Evolutionary conservation across 2,329 filamentous ascomycete species (phyloP), one percentile per base, ranked within the genome.

Genomic region (Epichloe coenophiala): DNA sequence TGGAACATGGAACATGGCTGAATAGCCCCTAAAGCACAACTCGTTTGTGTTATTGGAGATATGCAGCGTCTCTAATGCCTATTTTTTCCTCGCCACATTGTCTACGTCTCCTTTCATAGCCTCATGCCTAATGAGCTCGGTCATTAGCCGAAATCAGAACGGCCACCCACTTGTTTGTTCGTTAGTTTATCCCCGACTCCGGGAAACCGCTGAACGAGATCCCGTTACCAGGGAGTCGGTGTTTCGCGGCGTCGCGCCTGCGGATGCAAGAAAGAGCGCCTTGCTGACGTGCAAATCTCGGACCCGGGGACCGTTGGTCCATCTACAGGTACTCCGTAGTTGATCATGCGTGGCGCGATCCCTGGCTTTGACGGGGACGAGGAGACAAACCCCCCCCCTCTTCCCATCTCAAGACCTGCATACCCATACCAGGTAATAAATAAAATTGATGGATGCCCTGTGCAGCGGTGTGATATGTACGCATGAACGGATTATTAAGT

Each of bases 181-280:
- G 11, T 41, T 23, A 7, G 19, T 19, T 37, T 49, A 19, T 49
- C 17, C 38, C 40, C 31, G 21, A 43, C 37, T 43, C 39, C 31
- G 31, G 42, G 51, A 31, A 46, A 33, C 31, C 35, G 38, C 21
- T 38, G 38, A 42, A 21, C 40, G 23, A 37, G 39, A 44, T 1
- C 43, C 38, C 47, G 33, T 47, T 33, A 33, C 38, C 51, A 21
- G 39, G 47, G 51, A 50, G 40, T 21, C 33, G 33, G 47, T 47
- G 43, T 40, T 39, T 39, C 36, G 38, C 44, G 27, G 44, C 33
- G 9, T 47, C 47, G 17, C 47, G 17, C 37, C 33, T 19, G 23
- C 27, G 31, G 47, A 21, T 39, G 39, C 42, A 38, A 36, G 17
- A 33, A 33, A 45, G n/a, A 41, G 37, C 11, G 46, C 35, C 45